Conservation (phyloP, 345 rosid genomes). For the Turritis glabra region DNA sequence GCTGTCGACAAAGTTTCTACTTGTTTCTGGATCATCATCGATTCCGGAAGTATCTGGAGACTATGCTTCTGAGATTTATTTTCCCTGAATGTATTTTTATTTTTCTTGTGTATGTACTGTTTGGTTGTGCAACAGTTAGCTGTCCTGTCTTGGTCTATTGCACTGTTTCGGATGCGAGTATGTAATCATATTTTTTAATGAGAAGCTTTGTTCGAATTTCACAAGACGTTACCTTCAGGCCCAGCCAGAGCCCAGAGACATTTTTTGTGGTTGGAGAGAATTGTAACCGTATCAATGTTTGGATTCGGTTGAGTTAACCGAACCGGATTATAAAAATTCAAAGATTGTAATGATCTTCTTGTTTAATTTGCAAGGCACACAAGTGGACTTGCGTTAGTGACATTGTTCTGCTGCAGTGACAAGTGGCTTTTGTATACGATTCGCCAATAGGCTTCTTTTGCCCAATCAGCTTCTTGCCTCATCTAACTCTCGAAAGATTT, state of each 20-base stretch:
- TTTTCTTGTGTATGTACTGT: constrained; percentile 9
- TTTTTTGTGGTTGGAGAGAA: not conserved
- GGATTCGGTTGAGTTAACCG: not conserved
- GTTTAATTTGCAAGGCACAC: not conserved
- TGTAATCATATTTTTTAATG: constrained; percentile 27
- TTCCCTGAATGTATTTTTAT: constrained; percentile 6
- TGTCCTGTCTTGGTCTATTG: constrained; percentile 14
- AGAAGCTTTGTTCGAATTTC: constrained; percentile 19
- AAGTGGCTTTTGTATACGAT: constrained; percentile 19
- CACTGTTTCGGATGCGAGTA: constrained; percentile 4
- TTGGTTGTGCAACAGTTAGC: constrained; percentile 33
- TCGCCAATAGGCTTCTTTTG: constrained; percentile 19
- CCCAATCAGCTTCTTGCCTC: constrained; percentile 31
- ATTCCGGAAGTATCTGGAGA: not conserved
- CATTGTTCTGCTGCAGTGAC: constrained; percentile 23
- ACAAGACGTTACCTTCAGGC: not conserved
- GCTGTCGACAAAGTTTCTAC: constrained; percentile 1
- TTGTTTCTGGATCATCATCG: constrained; percentile 20
- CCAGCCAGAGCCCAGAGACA: constrained; percentile 8
- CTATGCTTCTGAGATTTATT: constrained; percentile 14
- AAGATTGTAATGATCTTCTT: not conserved
- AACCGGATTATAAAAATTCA: constrained; percentile 9
- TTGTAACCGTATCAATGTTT: not conserved
- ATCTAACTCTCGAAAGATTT: not conserved
- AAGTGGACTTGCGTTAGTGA: not conserved